A percentile compares a stretch with the other conserved stretches of the same genome.
Evolutionary conservation across 2,329 filamentous ascomycete species (phyloP).

Genomic region (Penicillium oxalicum): DNA sequence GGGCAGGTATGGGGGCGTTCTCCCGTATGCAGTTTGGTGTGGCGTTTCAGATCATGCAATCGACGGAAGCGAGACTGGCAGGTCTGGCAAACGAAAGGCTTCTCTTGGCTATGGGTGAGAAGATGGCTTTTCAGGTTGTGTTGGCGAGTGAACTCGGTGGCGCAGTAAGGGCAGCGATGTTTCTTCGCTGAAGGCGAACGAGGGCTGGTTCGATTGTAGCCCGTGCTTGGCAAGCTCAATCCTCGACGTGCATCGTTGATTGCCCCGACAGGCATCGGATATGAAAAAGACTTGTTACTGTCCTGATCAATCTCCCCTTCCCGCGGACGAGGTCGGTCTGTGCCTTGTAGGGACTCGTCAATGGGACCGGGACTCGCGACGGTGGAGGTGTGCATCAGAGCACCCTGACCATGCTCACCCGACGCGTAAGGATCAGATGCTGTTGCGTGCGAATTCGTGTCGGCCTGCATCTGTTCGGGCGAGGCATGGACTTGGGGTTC

Average conservation of each 20-base stretch:
- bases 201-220: constrained; percentile 52
- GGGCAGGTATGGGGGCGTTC: constrained; percentile 92
- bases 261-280: constrained; percentile 52
- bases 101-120: constrained; percentile 95
- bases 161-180: constrained; percentile 94
- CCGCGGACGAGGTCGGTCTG: constrained; percentile 35
- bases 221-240: constrained; percentile 54
- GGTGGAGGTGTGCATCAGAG: constrained; percentile 46
- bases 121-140: constrained; percentile 97
- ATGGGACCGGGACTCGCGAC: constrained; percentile 45
- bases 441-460: constrained; percentile 46
- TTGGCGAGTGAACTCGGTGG: constrained; percentile 93
- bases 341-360: constrained; percentile 42
- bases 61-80: constrained; percentile 89
- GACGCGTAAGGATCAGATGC: constrained; percentile 43
- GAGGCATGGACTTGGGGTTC: constrained; percentile 44
- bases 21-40: constrained; percentile 93
- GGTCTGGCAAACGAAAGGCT: constrained; percentile 90
- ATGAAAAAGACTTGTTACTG: constrained; percentile 56
- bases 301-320: constrained; percentile 37
- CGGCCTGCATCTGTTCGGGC: constrained; percentile 42
- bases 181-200: constrained; percentile 75
- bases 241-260: constrained; percentile 50
- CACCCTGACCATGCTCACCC: constrained; percentile 45
- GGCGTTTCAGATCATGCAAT: constrained; percentile 89